These are phyloP conservation scores for Allium fistulosum DNA, from an alignment of 106 monocot species.

Conservation along the genomic window DNA sequence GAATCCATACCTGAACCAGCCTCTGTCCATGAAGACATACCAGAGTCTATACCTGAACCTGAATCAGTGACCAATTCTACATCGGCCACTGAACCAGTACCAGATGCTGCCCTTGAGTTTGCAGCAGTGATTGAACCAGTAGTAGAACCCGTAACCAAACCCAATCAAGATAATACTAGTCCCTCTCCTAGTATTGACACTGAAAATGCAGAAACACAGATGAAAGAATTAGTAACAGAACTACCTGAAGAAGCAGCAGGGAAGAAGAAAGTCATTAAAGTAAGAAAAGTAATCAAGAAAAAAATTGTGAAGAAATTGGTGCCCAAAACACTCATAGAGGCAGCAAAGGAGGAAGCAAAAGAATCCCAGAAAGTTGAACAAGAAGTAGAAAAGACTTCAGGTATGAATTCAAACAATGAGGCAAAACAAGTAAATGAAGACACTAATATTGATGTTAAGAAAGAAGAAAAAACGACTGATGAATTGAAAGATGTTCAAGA, in stretches of 20 bases:
- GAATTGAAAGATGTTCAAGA: background rate
- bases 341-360: slow-evolving; percentile 8
- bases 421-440: background rate
- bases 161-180: no score
- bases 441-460: background rate
- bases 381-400: background rate
- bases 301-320: slow-evolving; percentile 37
- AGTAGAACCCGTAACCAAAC: background rate
- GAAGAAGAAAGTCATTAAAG: slow-evolving; percentile 14
- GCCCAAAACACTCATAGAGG: slow-evolving; percentile 17
- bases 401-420: no score
- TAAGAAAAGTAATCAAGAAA: slow-evolving; percentile 39
- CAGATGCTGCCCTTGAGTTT: background rate
- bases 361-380: slow-evolving; percentile 1
- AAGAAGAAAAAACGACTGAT: background rate
- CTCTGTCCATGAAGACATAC: no score
- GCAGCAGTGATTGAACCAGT: background rate
- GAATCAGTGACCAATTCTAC: background rate
- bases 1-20: no score
- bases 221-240: background rate
- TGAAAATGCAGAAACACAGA: background rate
- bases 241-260: background rate
- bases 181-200: background rate
- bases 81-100: background rate
- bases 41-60: no score